These are phyloP conservation scores for Ustilago tritici DNA, from an alignment of 1,284 basidiomycete species.

Conservation along the genomic window DNA sequence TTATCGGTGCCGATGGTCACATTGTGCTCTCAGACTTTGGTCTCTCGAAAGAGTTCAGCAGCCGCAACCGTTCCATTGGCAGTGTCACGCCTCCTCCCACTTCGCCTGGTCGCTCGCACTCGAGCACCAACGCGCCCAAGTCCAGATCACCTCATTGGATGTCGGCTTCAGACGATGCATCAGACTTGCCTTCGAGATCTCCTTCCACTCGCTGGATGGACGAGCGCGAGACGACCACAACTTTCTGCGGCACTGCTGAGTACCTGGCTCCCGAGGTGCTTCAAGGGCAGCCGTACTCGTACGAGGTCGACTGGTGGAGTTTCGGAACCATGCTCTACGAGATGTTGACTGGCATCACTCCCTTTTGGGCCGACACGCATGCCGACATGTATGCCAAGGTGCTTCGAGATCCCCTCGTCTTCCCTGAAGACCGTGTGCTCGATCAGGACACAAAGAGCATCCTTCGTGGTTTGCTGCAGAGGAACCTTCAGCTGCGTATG, in stretches of 20 bases:
- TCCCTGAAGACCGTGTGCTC: constrained; percentile 88
- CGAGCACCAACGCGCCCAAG: constrained; percentile 74
- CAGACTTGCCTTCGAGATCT: constrained; percentile 21
- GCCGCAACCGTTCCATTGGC: constrained; percentile 81
- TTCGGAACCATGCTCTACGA: constrained; percentile 98
- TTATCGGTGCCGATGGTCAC: constrained; percentile 98
- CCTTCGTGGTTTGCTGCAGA: constrained; percentile 91
- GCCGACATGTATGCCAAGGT: constrained; percentile 94
- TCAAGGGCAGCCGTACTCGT: constrained; percentile 94
- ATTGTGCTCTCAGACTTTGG: constrained; percentile 99
- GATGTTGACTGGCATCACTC: constrained; percentile 99
- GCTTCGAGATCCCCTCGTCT: constrained; percentile 85
- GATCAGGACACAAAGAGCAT: constrained; percentile 95
- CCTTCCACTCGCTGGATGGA: constrained; percentile 87
- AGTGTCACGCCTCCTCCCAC: constrained; percentile 85
- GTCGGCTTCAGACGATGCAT: constrained; percentile 77
- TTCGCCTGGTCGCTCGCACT: constrained; percentile 57
- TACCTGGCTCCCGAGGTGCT: constrained; percentile 99
- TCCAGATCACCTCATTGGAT: constrained; percentile 87
- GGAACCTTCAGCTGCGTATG: constrained; percentile 88
- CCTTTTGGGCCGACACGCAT: constrained; percentile 95
- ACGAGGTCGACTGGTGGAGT: constrained; percentile 99
- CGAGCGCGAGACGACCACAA: constrained; percentile 96
- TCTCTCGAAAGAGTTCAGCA: constrained; percentile 78
- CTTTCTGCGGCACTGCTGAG: constrained; percentile 98